Base-by-base conservation (phyloP, 345 rosid species). In the Lepidium didymum region DNA sequence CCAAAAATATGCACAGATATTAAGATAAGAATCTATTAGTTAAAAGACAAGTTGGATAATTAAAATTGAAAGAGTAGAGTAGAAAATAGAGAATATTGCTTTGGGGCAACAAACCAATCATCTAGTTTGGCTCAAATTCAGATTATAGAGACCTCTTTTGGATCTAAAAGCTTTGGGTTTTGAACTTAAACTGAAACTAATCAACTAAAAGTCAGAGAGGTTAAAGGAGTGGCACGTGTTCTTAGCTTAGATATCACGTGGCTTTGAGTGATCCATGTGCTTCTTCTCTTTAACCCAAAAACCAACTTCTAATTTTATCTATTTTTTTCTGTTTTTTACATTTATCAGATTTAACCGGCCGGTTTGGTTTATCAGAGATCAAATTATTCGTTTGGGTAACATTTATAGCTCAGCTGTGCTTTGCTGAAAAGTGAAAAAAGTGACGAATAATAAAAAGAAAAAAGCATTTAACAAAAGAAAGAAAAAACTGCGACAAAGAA, bases 91-190 rank as follows among this genome's bases (percentile, higher is more conserved):
- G 63, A 74, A 67, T 59, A 67, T 43, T 23, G 62, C 72, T 4
- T 73, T 50, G 77, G 77, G 77, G 68, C 19, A 49, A 15, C 55
- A 62, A 60, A 68, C 64, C 53, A 53, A 67, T 74, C 69, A 74
- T 74, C 73, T 74, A 60, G 78, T 53, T 75, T 42, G n/a, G 57
- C 74, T 75, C 74, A 75, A 75, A 62, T 75, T 46, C 78, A 75
- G 3, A 75, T 69, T 47, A 75, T 75, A 62, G 69, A 38, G 78
- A 68, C 78, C 78, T 75, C 78, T 68, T 75, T 74, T 67, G 44
- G 64, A 67, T 67, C 73, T 57, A 60, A 74, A 74, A 53, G 68
- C 69, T 74, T 61, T 8, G 74, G 78, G 69, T 31, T 62, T 45
- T 61, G 74, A 44, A 56, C 70, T 10, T 55, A 72, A 63, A 64